Conservation (phyloP, 441 rosid genomes). For the Jatropha podagrica region DNA sequence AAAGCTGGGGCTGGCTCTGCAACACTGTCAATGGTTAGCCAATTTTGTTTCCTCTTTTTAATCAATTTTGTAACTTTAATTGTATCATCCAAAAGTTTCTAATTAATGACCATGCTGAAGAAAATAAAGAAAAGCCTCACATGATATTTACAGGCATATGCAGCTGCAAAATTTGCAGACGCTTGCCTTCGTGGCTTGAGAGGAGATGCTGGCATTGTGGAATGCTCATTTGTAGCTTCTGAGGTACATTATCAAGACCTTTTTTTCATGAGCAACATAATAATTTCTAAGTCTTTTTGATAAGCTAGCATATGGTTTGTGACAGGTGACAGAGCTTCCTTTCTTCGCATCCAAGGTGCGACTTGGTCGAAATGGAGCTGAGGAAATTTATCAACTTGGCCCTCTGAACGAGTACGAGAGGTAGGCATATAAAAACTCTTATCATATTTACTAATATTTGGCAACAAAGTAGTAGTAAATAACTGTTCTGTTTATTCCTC, state of each 20-base stretch:
- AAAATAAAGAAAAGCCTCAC: slow-evolving; percentile 7
- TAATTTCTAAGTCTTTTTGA: neutral
- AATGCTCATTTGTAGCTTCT: slow-evolving; percentile 78
- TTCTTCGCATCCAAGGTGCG: slow-evolving; percentile 82
- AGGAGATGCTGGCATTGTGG: slow-evolving; percentile 68
- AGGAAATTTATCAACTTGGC: slow-evolving; percentile 76
- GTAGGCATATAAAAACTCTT: slow-evolving; percentile 29
- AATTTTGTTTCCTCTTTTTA: slow-evolving; percentile 1
- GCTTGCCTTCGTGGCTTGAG: slow-evolving; percentile 75
- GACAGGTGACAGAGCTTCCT: slow-evolving; percentile 86
- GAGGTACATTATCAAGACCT: slow-evolving; percentile 40
- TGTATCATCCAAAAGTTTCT: neutral
- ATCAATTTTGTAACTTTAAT: neutral
- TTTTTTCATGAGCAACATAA: neutral
- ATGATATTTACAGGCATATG: slow-evolving; percentile 64
- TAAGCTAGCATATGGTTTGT: neutral
- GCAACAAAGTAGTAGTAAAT: neutral
- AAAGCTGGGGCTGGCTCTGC: slow-evolving; percentile 95
- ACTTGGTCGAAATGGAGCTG: slow-evolving; percentile 68
- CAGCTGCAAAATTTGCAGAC: slow-evolving; percentile 90
- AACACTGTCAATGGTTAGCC: slow-evolving; percentile 86
- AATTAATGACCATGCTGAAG: neutral
- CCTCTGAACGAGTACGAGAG: slow-evolving; percentile 85
- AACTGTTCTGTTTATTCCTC: neutral
- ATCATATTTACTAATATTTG: neutral